Conservation (phyloP, 192 early-diverging fungal species). For the Coemansia sp. region DNA sequence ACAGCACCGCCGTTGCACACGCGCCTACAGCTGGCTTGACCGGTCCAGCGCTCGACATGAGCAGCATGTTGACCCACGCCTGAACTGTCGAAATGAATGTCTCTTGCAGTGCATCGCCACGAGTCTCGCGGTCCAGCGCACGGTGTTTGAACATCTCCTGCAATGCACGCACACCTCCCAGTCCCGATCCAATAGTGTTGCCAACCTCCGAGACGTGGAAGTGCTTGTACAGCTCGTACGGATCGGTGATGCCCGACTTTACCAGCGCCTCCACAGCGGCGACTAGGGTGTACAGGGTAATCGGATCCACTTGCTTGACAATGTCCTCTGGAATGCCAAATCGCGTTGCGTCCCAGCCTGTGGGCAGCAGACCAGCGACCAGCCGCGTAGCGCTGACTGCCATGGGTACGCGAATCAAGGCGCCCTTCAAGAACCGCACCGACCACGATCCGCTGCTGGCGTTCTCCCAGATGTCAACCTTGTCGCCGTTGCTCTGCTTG, state of each 20-base stretch:
- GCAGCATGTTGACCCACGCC: conserved; percentile 94
- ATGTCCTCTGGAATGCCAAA: conserved; percentile 93
- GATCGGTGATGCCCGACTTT: conserved; percentile 88
- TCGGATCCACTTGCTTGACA: conserved; percentile 80
- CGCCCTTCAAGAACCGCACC: conserved; percentile 61
- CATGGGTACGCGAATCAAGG: conserved; percentile 84
- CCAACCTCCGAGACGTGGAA: conserved; percentile 94
- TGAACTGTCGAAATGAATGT: conserved; percentile 94
- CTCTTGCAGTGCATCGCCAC: conserved; percentile 86
- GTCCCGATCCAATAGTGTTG: conserved; percentile 83
- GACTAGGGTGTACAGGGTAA: conserved; percentile 83
- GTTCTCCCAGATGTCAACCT: conserved; percentile 59
- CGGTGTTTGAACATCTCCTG: conserved; percentile 74
- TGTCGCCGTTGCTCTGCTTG: conserved; percentile 76
- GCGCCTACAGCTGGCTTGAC: conserved; percentile 78
- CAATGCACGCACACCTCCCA: conserved; percentile 76
- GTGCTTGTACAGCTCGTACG: conserved; percentile 95
- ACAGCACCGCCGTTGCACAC: conserved; percentile 89
- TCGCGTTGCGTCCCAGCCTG: conserved; percentile 86
- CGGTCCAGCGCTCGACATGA: conserved; percentile 87
- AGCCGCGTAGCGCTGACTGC: conserved; percentile 76
- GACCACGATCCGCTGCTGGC: conserved; percentile 52
- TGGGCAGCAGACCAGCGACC: conserved; percentile 89
- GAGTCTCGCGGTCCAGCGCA: conserved; percentile 68
- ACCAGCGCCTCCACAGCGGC: conserved; percentile 90